Base-by-base conservation (phyloP, 345 rosid genomes). In the Dimocarpus longan region DNA sequence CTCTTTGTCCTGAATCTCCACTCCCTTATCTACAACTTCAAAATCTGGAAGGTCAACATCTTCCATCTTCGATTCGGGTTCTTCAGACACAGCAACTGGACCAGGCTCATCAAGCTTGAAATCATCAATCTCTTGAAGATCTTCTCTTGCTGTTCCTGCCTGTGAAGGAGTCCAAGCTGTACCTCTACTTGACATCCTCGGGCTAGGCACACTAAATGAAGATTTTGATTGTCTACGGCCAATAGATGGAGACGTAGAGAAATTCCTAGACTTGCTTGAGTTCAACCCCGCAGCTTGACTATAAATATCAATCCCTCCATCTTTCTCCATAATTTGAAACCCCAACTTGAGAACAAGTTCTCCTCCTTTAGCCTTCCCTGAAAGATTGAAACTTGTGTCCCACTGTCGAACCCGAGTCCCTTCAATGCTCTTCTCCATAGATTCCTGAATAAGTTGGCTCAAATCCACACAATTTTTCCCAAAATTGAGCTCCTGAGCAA, bases 271-370 rank as follows among this genome's bases (percentile, higher is more conserved):
- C 74, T 86, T 87, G 50, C 56, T 83, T 0, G 85, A 84, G 76
- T 93, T 92, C 5, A 82, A 78, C 77, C 87, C 88, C 39, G 85
- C 90, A 5, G 83, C 91, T 73, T 88, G 93, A 78, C 90, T 79
- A 48, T 93, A 93, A 75, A 93, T 93, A 22, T 93, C 97, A 76
- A 87, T 88, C 76, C 97, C 99, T 69, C 98, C 97, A 4, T 93
- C 99, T 80, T 89, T 93, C 78, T 95, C 99, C 97, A 95, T 91
- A 42, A 93, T 91, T 86, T 93, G 99, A 83, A 95, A 90, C 76
- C 99, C 97, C 77, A 93, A 72, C 68, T 90, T 93, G 50, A 93
- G 80, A 73, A 87, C 84, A 64, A 95, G 84, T 75, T 95, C 98
- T 21, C 97, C 99, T 19, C 99, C 98, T 78, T 90, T 93, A 6